Conservation (phyloP, 208 protist genomes). For the Crithidia sp. region DNA sequence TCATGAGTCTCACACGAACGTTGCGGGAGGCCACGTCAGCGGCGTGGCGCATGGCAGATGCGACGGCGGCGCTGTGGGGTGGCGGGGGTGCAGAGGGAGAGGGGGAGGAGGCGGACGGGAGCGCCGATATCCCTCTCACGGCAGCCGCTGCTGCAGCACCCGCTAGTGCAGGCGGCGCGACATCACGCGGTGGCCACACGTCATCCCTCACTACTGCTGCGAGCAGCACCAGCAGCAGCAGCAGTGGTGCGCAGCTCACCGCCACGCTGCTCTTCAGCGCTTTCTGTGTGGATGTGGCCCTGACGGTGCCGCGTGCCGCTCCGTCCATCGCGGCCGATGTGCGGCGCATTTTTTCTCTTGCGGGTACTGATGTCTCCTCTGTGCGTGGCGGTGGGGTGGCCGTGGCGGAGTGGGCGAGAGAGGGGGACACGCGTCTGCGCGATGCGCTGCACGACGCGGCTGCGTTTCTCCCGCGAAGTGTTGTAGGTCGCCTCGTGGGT, state of each 20-base stretch:
- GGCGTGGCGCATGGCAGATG: conserved; percentile 14
- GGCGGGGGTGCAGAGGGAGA: not conserved
- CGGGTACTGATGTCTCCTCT: too few species aligned
- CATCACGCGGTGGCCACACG: too few species aligned
- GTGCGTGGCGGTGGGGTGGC: too few species aligned
- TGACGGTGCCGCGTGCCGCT: conserved; percentile 10
- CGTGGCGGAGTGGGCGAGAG: conserved; percentile 21
- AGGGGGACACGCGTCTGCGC: conserved; percentile 2
- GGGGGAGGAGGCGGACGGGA: not conserved
- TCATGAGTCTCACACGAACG: conserved; percentile 40
- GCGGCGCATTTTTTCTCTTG: not conserved
- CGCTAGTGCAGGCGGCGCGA: too few species aligned
- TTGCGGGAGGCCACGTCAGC: conserved; percentile 19
- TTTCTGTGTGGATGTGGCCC: conserved; percentile 37
- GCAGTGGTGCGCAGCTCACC: conserved; percentile 29
- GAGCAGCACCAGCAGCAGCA: not conserved
- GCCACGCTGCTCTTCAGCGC: conserved; percentile 29
- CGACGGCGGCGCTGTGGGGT: conserved; percentile 20
- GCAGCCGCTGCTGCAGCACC: not conserved
- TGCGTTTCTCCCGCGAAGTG: conserved; percentile 4
- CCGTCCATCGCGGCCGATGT: conserved; percentile 10
- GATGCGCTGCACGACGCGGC: conserved; percentile 8
- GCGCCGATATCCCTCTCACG: not conserved
- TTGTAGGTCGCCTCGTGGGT: conserved; percentile 4
- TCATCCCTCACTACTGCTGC: not conserved